phyloP scores from a whole-genome alignment of 306 rosid genomes.

The Trifolium fragiferum region DNA sequence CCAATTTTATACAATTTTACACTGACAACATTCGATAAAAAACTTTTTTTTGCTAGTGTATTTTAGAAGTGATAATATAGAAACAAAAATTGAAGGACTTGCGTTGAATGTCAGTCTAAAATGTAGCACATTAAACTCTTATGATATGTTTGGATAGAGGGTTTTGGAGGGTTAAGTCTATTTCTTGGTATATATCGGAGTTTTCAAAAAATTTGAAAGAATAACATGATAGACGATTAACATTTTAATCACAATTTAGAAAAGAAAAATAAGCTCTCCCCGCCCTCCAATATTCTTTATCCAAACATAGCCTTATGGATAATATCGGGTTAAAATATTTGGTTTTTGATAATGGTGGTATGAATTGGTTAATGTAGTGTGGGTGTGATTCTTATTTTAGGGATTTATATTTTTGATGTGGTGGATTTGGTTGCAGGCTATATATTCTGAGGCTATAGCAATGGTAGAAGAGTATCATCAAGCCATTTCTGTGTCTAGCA shows the following conservation, averaged over 20 bases:
- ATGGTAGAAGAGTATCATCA: slow-evolving; percentile 92
- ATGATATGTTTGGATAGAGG: neutral
- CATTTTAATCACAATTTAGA: neutral
- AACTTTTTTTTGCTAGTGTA: neutral
- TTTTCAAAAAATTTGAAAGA: neutral
- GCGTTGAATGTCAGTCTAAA: neutral
- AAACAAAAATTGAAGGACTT: neutral
- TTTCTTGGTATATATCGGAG: neutral
- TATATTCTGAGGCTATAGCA: slow-evolving; percentile 81
- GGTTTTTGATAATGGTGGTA: slow-evolving; percentile 10
- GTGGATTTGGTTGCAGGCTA: slow-evolving; percentile 63
- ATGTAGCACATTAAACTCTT: neutral
- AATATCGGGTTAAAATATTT: neutral
- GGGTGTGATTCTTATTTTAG: slow-evolving; percentile 28
- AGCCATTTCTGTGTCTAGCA: slow-evolving; percentile 66
- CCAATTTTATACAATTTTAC: neutral
- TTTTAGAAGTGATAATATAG: neutral
- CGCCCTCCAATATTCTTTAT: neutral
- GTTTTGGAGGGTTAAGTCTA: neutral
- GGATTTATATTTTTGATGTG: slow-evolving; percentile 28
- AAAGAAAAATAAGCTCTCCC: neutral
- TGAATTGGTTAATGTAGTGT: slow-evolving; percentile 34
- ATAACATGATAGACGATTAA: neutral
- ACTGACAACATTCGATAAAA: neutral
- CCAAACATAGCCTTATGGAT: neutral